phyloP scores from a whole-genome alignment of 2,329 filamentous ascomycete species.

The Hypoxylon sp. region DNA sequence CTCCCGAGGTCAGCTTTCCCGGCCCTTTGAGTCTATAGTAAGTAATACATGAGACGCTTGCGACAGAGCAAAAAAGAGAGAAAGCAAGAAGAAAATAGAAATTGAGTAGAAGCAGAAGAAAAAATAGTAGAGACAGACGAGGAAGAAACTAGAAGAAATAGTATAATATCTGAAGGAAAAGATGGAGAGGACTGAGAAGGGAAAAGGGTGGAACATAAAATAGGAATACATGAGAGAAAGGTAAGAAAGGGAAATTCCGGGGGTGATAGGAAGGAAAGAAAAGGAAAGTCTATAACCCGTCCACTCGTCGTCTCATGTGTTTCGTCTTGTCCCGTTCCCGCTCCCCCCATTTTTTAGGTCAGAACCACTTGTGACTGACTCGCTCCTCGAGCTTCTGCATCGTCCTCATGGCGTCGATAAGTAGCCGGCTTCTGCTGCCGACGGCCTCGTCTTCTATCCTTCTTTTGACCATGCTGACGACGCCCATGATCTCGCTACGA shows the following conservation, averaged over 20 bases:
- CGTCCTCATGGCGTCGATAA: slow-evolving; percentile 65
- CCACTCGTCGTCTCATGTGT: slow-evolving; percentile 25
- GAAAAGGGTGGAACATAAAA: slow-evolving; percentile 39
- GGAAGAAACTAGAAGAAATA: slow-evolving; percentile 8
- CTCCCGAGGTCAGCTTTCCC: slow-evolving; percentile 21
- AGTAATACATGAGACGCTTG: slow-evolving; percentile 27
- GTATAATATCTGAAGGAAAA: slow-evolving; percentile 24
- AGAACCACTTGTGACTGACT: slow-evolving; percentile 58
- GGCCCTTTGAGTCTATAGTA: slow-evolving; percentile 31
- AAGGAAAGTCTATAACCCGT: slow-evolving; percentile 13
- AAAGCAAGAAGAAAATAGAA: slow-evolving; percentile 3
- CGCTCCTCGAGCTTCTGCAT: slow-evolving; percentile 64
- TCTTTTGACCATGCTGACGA: slow-evolving; percentile 62
- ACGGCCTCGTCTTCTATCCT: slow-evolving; percentile 63
- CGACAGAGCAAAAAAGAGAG: slow-evolving; percentile 2
- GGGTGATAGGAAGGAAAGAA: slow-evolving; percentile 16
- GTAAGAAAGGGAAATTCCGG: slow-evolving; percentile 23
- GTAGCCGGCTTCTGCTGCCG: slow-evolving; percentile 61
- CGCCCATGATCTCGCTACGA: slow-evolving; percentile 57
- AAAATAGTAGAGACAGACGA: slow-evolving; percentile 5
- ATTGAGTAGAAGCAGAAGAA: no score
- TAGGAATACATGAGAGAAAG: slow-evolving; percentile 31
- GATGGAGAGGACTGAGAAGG: slow-evolving; percentile 28
- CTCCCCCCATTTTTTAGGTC: slow-evolving; percentile 6
- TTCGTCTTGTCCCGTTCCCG: neutral